A percentile compares a stretch with the other conserved stretches of the same genome.
These are phyloP conservation scores for Bathelium albidoporum DNA, from an alignment of 495 filamentous ascomycete genomes.

Conservation along the genomic window DNA sequence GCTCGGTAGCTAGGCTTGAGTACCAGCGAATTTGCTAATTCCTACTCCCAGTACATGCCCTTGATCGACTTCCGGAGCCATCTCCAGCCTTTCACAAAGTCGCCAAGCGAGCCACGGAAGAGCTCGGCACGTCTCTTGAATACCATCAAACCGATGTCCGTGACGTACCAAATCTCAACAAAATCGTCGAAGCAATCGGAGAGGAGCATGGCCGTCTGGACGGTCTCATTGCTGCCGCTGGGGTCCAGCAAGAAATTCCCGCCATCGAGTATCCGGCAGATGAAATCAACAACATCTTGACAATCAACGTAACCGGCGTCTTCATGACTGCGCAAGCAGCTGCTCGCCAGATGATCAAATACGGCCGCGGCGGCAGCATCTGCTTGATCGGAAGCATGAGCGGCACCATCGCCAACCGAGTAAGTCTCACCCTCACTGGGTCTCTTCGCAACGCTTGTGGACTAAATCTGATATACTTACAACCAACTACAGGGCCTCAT, in stretches of 20 bases:
- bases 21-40: constrained; percentile 3
- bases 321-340: constrained; percentile 72
- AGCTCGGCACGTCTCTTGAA: constrained; percentile 57
- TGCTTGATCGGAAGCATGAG: constrained; percentile 72
- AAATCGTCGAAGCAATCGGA: constrained; percentile 57
- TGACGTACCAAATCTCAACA: constrained; percentile 58
- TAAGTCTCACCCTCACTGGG: constrained; percentile 18
- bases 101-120: constrained; percentile 50
- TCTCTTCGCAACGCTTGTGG: not conserved
- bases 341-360: constrained; percentile 62
- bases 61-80: constrained; percentile 44
- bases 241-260: constrained; percentile 62
- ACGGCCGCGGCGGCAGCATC: constrained; percentile 51
- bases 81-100: constrained; percentile 51
- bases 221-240: constrained; percentile 72
- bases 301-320: constrained; percentile 57
- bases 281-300: constrained; percentile 50
- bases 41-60: constrained; percentile 43
- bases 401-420: constrained; percentile 65
- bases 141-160: constrained; percentile 83
- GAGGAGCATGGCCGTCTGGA: constrained; percentile 62
- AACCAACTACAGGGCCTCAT: constrained; percentile 45
- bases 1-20: constrained; percentile 28
- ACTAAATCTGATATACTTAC: not conserved
- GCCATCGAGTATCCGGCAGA: constrained; percentile 59